Conservation (phyloP, 345 rosid genomes). For the Arabis hirsuta region DNA sequence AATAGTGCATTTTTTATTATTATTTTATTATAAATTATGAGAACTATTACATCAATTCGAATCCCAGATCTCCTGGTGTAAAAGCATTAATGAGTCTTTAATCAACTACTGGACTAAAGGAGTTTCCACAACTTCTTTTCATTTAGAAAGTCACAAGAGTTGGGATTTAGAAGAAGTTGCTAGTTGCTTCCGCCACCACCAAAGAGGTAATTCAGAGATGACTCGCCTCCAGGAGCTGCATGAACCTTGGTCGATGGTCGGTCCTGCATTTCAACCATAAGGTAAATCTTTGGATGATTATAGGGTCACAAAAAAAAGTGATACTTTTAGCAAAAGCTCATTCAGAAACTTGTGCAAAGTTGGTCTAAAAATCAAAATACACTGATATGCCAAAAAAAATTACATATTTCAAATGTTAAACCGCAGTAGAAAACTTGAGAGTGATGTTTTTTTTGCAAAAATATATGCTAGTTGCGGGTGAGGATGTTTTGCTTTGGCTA, state of each 20-base stretch:
- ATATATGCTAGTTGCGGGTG: not conserved
- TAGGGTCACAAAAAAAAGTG: not conserved
- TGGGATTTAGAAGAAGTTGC: not conserved
- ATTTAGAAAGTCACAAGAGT: not conserved
- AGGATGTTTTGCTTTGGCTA: no score
- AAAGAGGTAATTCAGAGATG: constrained; percentile 53
- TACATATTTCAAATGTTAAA: not conserved
- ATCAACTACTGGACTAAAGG: no score
- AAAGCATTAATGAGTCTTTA: no score
- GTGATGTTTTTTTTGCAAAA: not conserved
- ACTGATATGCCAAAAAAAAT: not conserved
- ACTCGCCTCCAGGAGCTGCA: constrained; percentile 58
- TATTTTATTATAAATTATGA: no score
- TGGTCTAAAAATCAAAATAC: no score
- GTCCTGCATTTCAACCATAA: constrained; percentile 42
- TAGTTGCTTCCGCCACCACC: constrained; percentile 47
- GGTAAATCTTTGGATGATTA: not conserved
- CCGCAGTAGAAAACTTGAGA: not conserved
- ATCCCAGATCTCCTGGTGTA: no score
- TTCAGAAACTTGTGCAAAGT: not conserved
- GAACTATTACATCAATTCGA: no score
- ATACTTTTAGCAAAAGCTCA: not conserved
- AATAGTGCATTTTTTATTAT: no score
- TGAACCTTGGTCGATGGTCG: constrained; percentile 61
- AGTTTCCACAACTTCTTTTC: not conserved